A percentile compares a stretch with the other conserved stretches of the same genome.
Evolutionary conservation across 2,329 filamentous ascomycete species (phyloP).

Genomic region (Teratosphaeria gauchensis): DNA sequence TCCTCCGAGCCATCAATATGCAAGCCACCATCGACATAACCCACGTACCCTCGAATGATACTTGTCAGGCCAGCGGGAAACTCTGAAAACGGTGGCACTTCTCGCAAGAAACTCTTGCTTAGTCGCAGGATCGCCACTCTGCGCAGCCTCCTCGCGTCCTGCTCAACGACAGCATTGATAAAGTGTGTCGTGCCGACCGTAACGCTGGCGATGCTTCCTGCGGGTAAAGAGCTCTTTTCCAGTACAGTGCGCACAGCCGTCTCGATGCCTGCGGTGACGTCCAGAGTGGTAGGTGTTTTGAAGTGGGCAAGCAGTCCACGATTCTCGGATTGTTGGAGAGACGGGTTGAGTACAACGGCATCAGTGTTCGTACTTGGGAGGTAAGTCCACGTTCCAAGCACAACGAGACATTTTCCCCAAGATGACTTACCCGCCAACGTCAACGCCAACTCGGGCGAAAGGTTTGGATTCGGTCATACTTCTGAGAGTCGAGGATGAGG

Average conservation of each 20-base stretch:
- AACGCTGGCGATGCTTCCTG: constrained; percentile 30
- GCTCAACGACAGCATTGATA: constrained; percentile 26
- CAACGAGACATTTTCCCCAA: too few species aligned
- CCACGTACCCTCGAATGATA: constrained; percentile 25
- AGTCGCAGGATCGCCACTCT: constrained; percentile 43
- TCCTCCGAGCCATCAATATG: constrained; percentile 36
- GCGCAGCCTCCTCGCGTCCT: constrained; percentile 38
- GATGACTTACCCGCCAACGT: constrained; percentile 25
- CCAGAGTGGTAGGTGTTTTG: constrained; percentile 27
- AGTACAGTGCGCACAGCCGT: constrained; percentile 29
- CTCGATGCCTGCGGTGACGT: constrained; percentile 35
- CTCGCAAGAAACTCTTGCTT: constrained; percentile 22
- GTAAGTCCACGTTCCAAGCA: too few species aligned
- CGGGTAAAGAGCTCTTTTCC: constrained; percentile 23
- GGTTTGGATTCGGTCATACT: neutral
- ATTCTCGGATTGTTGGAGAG: constrained; percentile 14
- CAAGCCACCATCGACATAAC: constrained; percentile 41
- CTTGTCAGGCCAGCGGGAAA: constrained; percentile 21
- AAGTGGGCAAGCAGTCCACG: constrained; percentile 23
- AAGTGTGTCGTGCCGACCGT: constrained; percentile 43
- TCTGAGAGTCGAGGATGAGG: neutral
- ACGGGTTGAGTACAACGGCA: constrained; percentile 23
- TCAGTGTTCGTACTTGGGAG: constrained; percentile 22
- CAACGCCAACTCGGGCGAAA: constrained; percentile 31
- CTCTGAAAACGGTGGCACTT: constrained; percentile 24